Base-by-base conservation (phyloP, 1,284 basidiomycete species). In the Neolentinus lepideus region DNA sequence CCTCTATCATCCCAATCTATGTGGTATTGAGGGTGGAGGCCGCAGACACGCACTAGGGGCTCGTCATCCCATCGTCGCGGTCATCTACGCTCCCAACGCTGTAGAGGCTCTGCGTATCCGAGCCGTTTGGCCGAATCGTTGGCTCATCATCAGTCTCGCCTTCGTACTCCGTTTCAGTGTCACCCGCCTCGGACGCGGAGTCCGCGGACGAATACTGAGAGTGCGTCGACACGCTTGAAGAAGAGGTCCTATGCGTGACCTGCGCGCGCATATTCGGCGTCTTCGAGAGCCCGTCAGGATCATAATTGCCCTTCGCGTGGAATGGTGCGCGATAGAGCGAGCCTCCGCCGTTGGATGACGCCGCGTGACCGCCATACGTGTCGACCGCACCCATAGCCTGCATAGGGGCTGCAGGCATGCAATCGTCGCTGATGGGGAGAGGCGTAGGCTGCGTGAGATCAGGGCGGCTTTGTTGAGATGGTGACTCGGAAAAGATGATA, bases 81-180 rank as follows among this genome's bases (percentile, higher is more conserved):
- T 59, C 58, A 22, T 54, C 55, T 27, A 59, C 69, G 60, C 65
- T 67, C 16, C 67, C 62, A 4, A 64, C 59, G 51, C 68, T 70
- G 52, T 67, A 68, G 33, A 71, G 57, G 54, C 71, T 72, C 62
- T 67, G 69, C 36, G 71, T 71, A 29, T 67, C 68, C 8, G 72
- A 72, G 50, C 71, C 66, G n/a, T 67, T 61, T 4, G 81, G 79
- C 26, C 85, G 76, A 55, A 89, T 87, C 21, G 87, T 89, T 25
- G 87, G 87, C 67, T 89, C 87, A 57, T 89, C 87, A 58, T 89
- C 87, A 35, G 85, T 87, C 54, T 76, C 80, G 53, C 79, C 76
- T 63, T 74, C 68, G 67, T 75, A 76, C 60, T 81, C 79, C 11
- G 71, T 69, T 27, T 75, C 77, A 0, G 67, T 64, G 25, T 73